Evolutionary conservation across 2,329 filamentous ascomycete species (phyloP).

Genomic region (Cercospora canescens): DNA sequence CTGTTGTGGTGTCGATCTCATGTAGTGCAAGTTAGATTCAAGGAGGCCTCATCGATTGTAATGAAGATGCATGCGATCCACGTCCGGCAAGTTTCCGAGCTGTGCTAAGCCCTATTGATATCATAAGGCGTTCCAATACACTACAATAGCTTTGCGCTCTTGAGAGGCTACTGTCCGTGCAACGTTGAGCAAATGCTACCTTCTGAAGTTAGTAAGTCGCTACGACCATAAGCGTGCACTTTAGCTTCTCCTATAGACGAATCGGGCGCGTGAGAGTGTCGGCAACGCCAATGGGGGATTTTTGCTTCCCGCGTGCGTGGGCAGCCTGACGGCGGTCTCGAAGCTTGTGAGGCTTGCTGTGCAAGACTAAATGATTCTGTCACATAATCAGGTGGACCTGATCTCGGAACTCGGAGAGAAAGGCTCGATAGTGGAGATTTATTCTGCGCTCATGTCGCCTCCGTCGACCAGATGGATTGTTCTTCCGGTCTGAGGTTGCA

Average conservation of each 20-base stretch:
- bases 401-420: too few species aligned
- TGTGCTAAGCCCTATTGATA: not conserved
- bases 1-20: not conserved
- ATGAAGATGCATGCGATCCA: not conserved
- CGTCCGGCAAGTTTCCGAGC: not conserved
- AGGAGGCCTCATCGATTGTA: not conserved
- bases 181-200: not conserved
- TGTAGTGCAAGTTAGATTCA: not conserved
- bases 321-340: not conserved
- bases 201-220: not conserved
- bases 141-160: not conserved
- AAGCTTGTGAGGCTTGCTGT: not conserved
- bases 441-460: too few species aligned
- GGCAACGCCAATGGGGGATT: not conserved
- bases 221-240: not conserved
- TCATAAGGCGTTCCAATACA: conserved; percentile 1
- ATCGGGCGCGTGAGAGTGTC: not conserved
- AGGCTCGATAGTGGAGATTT: too few species aligned
- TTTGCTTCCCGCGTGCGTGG: not conserved
- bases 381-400: too few species aligned
- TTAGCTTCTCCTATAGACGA: not conserved
- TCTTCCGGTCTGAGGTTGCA: too few species aligned
- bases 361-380: not conserved
- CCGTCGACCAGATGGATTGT: too few species aligned
- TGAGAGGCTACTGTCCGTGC: not conserved